Percentiles rank a stretch among this genome's conserved stretches.
Conservation (phyloP, 2,329 filamentous ascomycete genomes). For the Coniella vitis region DNA sequence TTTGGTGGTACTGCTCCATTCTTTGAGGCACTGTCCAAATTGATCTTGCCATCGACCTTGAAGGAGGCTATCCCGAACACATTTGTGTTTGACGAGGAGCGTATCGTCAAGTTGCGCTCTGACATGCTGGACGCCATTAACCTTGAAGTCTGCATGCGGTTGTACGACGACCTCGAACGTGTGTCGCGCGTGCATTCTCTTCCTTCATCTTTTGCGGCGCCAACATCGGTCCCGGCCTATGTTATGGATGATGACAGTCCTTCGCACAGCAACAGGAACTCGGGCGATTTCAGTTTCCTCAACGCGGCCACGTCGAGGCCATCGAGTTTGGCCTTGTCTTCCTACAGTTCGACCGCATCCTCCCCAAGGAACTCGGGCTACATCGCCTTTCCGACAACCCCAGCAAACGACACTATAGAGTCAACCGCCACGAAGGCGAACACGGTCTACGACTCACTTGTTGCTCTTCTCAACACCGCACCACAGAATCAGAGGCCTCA, state of each 20-base stretch:
- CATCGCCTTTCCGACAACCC: slow-evolving; percentile 31
- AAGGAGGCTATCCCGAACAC: slow-evolving; percentile 47
- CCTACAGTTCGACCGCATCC: slow-evolving; percentile 39
- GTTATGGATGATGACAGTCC: slow-evolving; percentile 25
- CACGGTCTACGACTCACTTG: slow-evolving; percentile 45
- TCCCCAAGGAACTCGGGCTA: slow-evolving; percentile 43
- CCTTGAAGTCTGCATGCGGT: slow-evolving; percentile 56
- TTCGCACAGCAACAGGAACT: slow-evolving; percentile 23
- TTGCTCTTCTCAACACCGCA: slow-evolving; percentile 48
- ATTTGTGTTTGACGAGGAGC: slow-evolving; percentile 60
- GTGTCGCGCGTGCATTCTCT: slow-evolving; percentile 31
- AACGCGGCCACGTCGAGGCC: slow-evolving; percentile 41
- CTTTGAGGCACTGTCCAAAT: slow-evolving; percentile 49
- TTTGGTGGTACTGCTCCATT: slow-evolving; percentile 52
- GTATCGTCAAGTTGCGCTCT: slow-evolving; percentile 51
- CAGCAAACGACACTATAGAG: slow-evolving; percentile 8
- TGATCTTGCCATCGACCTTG: slow-evolving; percentile 47
- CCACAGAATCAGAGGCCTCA: slow-evolving; percentile 33
- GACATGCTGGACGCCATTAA: slow-evolving; percentile 58
- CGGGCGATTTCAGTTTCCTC: slow-evolving; percentile 39
- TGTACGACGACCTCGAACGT: slow-evolving; percentile 47
- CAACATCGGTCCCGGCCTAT: slow-evolving; percentile 21
- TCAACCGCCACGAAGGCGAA: slow-evolving; percentile 24
- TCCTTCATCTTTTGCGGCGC: slow-evolving; percentile 13
- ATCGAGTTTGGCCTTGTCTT: slow-evolving; percentile 45